A percentile compares a stretch with the other conserved stretches of the same genome.
These are phyloP conservation scores for Tremella mesenterica DNA, from an alignment of 768 basidiomycete genomes.

Conservation along the genomic window DNA sequence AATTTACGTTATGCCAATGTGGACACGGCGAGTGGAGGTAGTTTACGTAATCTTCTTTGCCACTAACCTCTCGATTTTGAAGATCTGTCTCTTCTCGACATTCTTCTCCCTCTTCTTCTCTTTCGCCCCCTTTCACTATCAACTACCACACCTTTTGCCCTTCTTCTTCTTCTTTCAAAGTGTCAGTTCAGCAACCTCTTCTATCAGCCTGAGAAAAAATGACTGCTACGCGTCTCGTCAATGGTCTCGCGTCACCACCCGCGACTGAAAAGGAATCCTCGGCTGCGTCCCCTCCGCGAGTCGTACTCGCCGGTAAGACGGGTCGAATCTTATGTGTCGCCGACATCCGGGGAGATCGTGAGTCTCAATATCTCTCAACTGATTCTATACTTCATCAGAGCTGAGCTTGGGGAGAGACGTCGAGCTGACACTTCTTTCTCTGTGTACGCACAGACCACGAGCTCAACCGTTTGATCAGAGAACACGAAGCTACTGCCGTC, in stretches of 20 bases:
- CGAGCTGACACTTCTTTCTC: too few relatives aligned
- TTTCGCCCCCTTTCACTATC: background rate
- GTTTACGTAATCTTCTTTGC: background rate
- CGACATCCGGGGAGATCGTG: constrained; percentile 51
- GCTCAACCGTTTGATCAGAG: constrained; percentile 81
- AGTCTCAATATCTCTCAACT: constrained; percentile 53
- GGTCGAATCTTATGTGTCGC: constrained; percentile 80
- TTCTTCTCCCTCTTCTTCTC: background rate
- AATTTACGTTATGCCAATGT: background rate
- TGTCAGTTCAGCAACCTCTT: background rate
- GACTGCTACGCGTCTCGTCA: constrained; percentile 15
- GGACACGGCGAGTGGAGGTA: background rate
- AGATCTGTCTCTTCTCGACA: too few relatives aligned
- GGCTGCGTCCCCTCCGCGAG: constrained; percentile 19
- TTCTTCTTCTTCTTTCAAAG: background rate
- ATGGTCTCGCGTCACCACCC: constrained; percentile 29
- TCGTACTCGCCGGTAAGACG: constrained; percentile 34
- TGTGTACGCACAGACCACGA: constrained; percentile 58
- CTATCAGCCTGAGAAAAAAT: background rate
- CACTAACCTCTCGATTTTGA: background rate
- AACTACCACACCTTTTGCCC: background rate
- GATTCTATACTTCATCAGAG: too few relatives aligned
- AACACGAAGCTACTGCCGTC: constrained; percentile 80
- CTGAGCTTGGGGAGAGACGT: too few relatives aligned
- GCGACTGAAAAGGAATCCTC: constrained; percentile 27